Conservation (phyloP, 305 asterid species). For the Rubia balearica region DNA sequence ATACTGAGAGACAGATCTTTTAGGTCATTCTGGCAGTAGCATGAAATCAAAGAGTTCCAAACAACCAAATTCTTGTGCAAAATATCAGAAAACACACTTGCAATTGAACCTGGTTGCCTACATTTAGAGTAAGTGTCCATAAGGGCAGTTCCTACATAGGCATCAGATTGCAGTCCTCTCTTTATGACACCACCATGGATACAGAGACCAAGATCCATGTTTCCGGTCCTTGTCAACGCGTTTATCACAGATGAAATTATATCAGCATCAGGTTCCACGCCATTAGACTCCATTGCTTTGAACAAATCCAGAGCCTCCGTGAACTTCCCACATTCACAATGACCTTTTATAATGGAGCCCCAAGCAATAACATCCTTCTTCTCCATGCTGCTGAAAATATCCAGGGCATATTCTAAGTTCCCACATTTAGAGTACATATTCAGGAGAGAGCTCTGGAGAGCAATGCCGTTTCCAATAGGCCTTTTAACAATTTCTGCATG, state of each 20-base stretch:
- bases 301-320: conserved; percentile 43
- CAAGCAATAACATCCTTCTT: conserved; percentile 69
- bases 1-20: conserved; percentile 45
- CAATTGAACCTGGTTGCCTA: conserved; percentile 45
- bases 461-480: conserved; percentile 40
- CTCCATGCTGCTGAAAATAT: conserved; percentile 48
- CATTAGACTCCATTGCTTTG: conserved; percentile 41
- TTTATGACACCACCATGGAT: conserved; percentile 55
- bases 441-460: conserved; percentile 59
- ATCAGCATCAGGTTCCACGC: conserved; percentile 50
- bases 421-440: conserved; percentile 78
- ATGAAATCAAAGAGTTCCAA: conserved; percentile 77
- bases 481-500: conserved; percentile 62
- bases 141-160: conserved; percentile 52
- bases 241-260: conserved; percentile 37
- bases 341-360: conserved; percentile 74
- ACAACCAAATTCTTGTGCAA: conserved; percentile 49
- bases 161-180: conserved; percentile 49
- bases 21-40: conserved; percentile 52
- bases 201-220: conserved; percentile 35
- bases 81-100: conserved; percentile 35
- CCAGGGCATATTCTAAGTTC: conserved; percentile 31
- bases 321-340: conserved; percentile 40
- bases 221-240: conserved; percentile 37
- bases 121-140: conserved; percentile 54